Evolutionary conservation across 805 yeast genomes (phyloP), one percentile per base, ranked within the genome.

Genomic region (Kockiozyma suomiensis): DNA sequence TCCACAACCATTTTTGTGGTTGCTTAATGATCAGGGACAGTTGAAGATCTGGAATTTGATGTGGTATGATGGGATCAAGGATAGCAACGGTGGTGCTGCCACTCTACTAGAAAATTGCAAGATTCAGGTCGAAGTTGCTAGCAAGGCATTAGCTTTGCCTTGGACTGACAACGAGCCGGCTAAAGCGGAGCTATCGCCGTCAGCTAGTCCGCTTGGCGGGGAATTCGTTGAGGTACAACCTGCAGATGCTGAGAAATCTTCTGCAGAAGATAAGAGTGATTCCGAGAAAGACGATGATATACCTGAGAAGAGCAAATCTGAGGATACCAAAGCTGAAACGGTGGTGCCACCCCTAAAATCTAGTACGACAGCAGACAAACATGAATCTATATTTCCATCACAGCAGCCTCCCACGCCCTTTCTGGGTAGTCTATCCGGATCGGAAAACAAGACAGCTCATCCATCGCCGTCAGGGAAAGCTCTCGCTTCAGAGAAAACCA

Each of bases 1-100:
- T 0, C 84, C 89, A 41, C 75, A 88, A 58, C 97, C 97, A 0
- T 76, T 87, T 30, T 59, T 88, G 15, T 82, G 86, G 76, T 75
- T 82, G 7, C 72, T 89, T 59, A 85, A 85, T 48, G 81, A 85
- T 65, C 81, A 81, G 58, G 96, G 96, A 40, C 76, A 73, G 35
- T 69, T 90, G 25, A 72, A 83, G 43, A 78, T 81, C 3, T 88
- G 93, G 87, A 81, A 87, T 72, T 67, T 89, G 0, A 85, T 84
- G 70, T 83, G 85, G 66, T 74, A 80, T 21, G 72, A 75, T 1
- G 87, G 83, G 0, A 75, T 87, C 17, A 79, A 79, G 40, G 64
- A 73, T 19, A 59, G 50, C 53, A 4, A 30, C 40, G 59, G 59
- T 3, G 57, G 50, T 15, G 49, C 47, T 26, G 48, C 38, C 15